phyloP scores from a whole-genome alignment of 352 stramenopile genomes.

The Globisporangium okanoganense region DNA sequence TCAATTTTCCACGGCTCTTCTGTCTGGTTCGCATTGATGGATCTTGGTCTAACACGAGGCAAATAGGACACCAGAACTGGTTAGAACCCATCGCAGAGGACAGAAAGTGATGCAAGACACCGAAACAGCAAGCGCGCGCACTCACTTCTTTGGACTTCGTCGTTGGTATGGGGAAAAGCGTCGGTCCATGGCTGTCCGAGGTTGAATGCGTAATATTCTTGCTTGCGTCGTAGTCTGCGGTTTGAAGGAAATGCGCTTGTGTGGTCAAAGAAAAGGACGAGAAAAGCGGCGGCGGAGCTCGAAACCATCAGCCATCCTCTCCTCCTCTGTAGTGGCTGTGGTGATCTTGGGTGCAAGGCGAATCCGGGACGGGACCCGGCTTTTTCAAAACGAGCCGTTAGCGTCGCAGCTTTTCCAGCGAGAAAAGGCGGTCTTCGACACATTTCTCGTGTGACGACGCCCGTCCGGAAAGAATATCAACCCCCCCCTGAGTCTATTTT shows the following conservation, averaged over 20 bases:
- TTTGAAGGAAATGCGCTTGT: slow-evolving; percentile 19
- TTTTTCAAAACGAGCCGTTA: slow-evolving; percentile 4
- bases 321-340: neutral
- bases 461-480: neutral
- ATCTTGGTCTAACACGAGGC: neutral
- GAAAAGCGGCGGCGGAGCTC: slow-evolving; percentile 12
- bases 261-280: slow-evolving; percentile 12
- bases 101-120: neutral
- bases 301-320: neutral
- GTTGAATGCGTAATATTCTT: neutral
- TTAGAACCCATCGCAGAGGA: neutral
- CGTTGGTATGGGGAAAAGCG: slow-evolving; percentile 16
- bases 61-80: neutral
- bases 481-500: neutral
- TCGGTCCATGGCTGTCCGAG: slow-evolving; percentile 12
- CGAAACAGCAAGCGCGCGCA: neutral
- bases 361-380: neutral
- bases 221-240: slow-evolving; percentile 7
- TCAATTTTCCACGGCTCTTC: slow-evolving; percentile 12
- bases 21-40: neutral
- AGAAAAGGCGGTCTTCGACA: neutral
- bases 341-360: slow-evolving; percentile 5
- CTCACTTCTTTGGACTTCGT: slow-evolving; percentile 11
- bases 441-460: neutral
- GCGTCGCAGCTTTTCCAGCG: neutral